These are phyloP conservation scores for Phymatotrichopsis omnivora DNA, from an alignment of 2,329 filamentous ascomycete genomes.

Conservation along the genomic window DNA sequence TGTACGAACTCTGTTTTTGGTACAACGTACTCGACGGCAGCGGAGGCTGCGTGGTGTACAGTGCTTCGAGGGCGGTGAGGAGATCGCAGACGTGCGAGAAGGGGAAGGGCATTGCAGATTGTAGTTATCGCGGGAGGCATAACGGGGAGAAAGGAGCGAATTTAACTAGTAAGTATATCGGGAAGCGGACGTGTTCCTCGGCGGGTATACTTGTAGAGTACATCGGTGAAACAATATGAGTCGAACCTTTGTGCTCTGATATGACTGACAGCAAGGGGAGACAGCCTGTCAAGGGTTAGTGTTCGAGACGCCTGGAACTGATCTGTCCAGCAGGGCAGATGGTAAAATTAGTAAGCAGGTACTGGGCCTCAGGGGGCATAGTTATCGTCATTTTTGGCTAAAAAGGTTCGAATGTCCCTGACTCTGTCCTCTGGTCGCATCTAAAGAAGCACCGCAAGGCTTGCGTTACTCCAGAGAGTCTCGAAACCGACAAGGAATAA, in stretches of 20 bases:
- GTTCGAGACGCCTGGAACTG: too few relatives aligned
- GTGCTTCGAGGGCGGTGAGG: slow-evolving; percentile 25
- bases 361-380: too few relatives aligned
- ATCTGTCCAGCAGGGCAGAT: too few relatives aligned
- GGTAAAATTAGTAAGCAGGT: too few relatives aligned
- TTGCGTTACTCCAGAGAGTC: too few relatives aligned
- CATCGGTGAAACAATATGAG: slow-evolving; percentile 13
- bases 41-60: slow-evolving; percentile 12
- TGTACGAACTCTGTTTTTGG: slow-evolving; percentile 14
- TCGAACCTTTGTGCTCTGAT: slow-evolving; percentile 5
- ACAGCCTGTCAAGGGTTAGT: too few relatives aligned
- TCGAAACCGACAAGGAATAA: too few relatives aligned
- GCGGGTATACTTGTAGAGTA: too few relatives aligned
- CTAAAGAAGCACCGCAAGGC: too few relatives aligned
- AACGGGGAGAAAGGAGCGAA: slow-evolving; percentile 9
- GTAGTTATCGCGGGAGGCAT: neutral
- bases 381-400: too few relatives aligned
- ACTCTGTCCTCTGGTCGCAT: too few relatives aligned
- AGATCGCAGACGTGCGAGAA: slow-evolving; percentile 28
- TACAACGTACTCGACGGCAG: slow-evolving; percentile 9
- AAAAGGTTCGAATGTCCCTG: too few relatives aligned
- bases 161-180: slow-evolving; percentile 7
- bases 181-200: slow-evolving; percentile 7
- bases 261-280: slow-evolving; percentile 11
- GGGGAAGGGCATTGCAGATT: slow-evolving; percentile 24